A percentile compares a stretch with the other conserved stretches of the same genome.
Evolutionary conservation across 192 early-diverging fungal genomes (phyloP).

Genomic region (Funneliformis mosseae): DNA sequence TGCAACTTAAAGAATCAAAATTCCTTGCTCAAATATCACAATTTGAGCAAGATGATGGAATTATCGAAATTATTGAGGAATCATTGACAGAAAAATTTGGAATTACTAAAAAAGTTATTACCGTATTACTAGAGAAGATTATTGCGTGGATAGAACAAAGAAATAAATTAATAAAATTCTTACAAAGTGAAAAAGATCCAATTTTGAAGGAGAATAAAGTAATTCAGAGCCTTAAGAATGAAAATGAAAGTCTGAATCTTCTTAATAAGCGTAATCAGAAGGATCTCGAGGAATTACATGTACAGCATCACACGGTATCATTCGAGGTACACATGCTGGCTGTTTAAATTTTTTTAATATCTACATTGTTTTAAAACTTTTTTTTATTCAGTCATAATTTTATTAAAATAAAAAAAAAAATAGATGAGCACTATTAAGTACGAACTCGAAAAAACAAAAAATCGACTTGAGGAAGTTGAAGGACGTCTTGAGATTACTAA

Average conservation of each 20-base stretch:
- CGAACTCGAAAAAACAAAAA: slow-evolving; percentile 4
- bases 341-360: background rate
- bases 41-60: background rate
- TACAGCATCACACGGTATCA: background rate
- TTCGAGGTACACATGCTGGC: background rate
- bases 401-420: background rate
- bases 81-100: background rate
- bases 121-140: background rate
- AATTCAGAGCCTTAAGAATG: background rate
- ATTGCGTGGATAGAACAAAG: background rate
- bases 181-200: background rate
- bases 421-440: background rate
- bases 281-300: background rate
- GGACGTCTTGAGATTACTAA: background rate
- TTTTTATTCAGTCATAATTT: background rate
- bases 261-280: background rate
- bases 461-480: background rate
- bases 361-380: background rate
- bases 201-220: background rate
- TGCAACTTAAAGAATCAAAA: background rate
- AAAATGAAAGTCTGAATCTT: background rate
- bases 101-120: background rate
- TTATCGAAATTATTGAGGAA: background rate
- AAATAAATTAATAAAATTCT: background rate
- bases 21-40: background rate